phyloP scores from a whole-genome alignment of 2,329 filamentous ascomycete species.

The Epichloe festucae region DNA sequence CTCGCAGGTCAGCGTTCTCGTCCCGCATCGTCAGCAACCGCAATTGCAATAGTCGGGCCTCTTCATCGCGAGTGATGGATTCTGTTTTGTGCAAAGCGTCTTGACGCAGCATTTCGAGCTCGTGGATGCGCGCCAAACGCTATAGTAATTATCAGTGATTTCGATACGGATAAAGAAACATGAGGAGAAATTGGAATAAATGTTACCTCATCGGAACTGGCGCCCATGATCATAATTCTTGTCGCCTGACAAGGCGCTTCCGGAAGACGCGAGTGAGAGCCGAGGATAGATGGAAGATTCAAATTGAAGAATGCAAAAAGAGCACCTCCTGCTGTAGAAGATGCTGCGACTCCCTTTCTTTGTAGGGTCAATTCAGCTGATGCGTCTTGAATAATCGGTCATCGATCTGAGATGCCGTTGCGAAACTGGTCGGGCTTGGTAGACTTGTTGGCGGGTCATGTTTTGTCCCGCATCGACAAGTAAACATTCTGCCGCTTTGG shows the following conservation, averaged over 20 bases:
- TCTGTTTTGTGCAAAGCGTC: slow-evolving; percentile 50
- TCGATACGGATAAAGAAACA: slow-evolving; percentile 1
- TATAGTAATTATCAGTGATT: slow-evolving; percentile 14
- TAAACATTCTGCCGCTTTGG: slow-evolving; percentile 19
- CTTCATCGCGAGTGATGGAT: slow-evolving; percentile 61
- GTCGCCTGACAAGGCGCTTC: neutral
- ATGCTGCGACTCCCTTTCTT: too few species aligned
- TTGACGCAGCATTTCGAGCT: slow-evolving; percentile 59
- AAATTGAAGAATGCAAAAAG: neutral
- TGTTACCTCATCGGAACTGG: slow-evolving; percentile 16
- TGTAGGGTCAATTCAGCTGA: neutral
- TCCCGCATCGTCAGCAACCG: slow-evolving; percentile 60
- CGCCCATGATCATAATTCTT: slow-evolving; percentile 13
- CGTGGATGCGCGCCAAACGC: slow-evolving; percentile 33
- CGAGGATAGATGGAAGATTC: neutral
- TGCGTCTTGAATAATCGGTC: neutral
- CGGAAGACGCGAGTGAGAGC: neutral
- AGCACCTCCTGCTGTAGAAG: neutral
- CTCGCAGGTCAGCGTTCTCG: slow-evolving; percentile 56
- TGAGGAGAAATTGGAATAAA: neutral
- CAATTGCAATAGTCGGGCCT: slow-evolving; percentile 55
- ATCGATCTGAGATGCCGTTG: neutral
- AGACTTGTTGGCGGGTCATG: slow-evolving; percentile 8
- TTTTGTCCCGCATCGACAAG: slow-evolving; percentile 13
- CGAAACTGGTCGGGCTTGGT: neutral